Evolutionary conservation across 2,329 filamentous ascomycete species (phyloP).

Genomic region (Diaporthe citri): DNA sequence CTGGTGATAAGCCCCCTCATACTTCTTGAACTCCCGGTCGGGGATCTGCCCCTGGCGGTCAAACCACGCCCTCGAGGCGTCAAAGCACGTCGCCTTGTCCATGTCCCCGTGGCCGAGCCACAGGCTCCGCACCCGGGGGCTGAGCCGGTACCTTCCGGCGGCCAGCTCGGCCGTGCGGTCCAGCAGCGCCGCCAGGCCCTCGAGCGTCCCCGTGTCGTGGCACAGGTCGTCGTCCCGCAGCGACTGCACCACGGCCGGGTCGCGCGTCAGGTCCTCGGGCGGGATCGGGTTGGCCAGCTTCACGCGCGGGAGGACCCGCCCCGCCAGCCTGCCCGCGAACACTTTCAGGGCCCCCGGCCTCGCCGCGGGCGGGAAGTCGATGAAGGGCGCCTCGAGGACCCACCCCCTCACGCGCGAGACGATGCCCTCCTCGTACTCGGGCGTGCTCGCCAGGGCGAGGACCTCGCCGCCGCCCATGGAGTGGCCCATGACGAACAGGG

Average conservation of each 20-base stretch:
- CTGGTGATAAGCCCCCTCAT: constrained; percentile 85
- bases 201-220: constrained; percentile 89
- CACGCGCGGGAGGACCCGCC: constrained; percentile 73
- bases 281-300: constrained; percentile 78
- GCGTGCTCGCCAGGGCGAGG: constrained; percentile 69
- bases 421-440: constrained; percentile 63
- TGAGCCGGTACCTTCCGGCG: constrained; percentile 64
- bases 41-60: constrained; percentile 66
- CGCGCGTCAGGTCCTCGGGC: constrained; percentile 73
- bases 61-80: constrained; percentile 74
- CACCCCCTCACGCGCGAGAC: constrained; percentile 76
- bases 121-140: constrained; percentile 70
- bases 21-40: constrained; percentile 79
- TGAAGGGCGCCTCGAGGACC: constrained; percentile 82
- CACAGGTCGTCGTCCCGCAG: constrained; percentile 77
- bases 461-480: constrained; percentile 90
- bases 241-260: constrained; percentile 71
- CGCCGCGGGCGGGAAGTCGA: constrained; percentile 76
- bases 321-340: constrained; percentile 74
- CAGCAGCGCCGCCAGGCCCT: constrained; percentile 81
- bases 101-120: constrained; percentile 82
- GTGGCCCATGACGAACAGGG: constrained; percentile 89
- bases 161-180: constrained; percentile 76
- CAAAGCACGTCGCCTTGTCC: constrained; percentile 77
- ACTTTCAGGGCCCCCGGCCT: constrained; percentile 75